Base-by-base conservation (phyloP, 441 rosid genomes). In the Omphalea diandra region DNA sequence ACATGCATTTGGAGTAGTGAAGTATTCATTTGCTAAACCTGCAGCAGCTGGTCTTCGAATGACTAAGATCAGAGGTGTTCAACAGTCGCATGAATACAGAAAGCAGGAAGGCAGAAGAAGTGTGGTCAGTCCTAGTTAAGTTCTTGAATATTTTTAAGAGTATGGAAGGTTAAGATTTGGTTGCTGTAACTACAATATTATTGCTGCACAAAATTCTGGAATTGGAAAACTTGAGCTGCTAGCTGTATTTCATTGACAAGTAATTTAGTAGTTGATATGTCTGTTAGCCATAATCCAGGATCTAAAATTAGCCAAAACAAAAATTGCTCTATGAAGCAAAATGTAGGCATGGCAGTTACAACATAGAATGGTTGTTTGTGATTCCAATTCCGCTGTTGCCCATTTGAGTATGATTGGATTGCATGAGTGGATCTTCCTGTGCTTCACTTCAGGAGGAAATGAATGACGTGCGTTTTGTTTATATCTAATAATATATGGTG, bases 101-200 rank as follows among this genome's bases (percentile, higher is more conserved):
- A 11, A 55, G 8, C 29, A 7, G 33, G n/a, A 49, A 32, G 5
- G 41, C 33, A 0, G 9, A 14, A 5, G 43, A 46, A 46, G 15
- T 49, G 3, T 10, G 26, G 56, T n/a, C n/a, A n/a, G 36, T 65
- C 40, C 14, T 17, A n/a, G 31, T 40, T 36, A 22, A 66, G 54
- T 54, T 54, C 46, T 11, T 53, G 26, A 17, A 17, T 10, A 46
- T 57, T 68, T 57, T 68, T 54, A 50, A 20, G 4, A 29, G 3
- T 24, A 8, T 44, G 33, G 65, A 50, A 53, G 15, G 44, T 40
- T 41, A 31, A 22, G 70, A 4, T 67, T 74, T 65, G 61, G 44
- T 57, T 44, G 18, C 8, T 70, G 66, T 24, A 70, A 35, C 35
- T 47, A n/a, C n/a, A n/a, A n/a, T n/a, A 35, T 58, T 43, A 44